Percentiles rank a stretch among this genome's conserved stretches.
phyloP scores from a whole-genome alignment of 768 basidiomycete genomes.

The Amanita phalloides region DNA sequence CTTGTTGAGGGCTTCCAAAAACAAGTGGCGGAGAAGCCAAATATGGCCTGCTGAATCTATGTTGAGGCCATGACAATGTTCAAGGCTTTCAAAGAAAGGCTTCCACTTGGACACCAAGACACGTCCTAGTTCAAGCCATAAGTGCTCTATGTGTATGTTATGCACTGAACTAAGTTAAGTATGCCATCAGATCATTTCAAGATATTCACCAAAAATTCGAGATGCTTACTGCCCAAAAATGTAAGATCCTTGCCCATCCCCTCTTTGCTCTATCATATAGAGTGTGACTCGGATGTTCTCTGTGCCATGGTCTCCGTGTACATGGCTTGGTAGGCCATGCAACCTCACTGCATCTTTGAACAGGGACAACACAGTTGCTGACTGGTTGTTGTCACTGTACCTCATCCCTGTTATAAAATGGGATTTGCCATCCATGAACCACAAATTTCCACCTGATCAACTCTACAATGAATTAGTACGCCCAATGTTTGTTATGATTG shows the following conservation, averaged over 20 bases:
- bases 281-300: slow-evolving; percentile 17
- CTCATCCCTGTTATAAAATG: neutral
- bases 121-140: slow-evolving; percentile 26
- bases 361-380: slow-evolving; percentile 14
- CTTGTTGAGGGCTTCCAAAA: slow-evolving; percentile 16
- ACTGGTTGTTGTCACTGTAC: slow-evolving; percentile 14
- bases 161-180: slow-evolving; percentile 8
- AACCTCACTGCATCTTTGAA: neutral
- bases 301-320: slow-evolving; percentile 15
- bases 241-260: slow-evolving; percentile 9
- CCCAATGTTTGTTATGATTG: no score
- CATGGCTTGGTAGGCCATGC: slow-evolving; percentile 10
- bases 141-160: slow-evolving; percentile 20
- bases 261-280: slow-evolving; percentile 16
- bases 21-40: slow-evolving; percentile 25
- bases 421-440: slow-evolving; percentile 19
- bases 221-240: no score
- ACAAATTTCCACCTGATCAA: neutral
- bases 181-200: no score
- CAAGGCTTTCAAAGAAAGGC: slow-evolving; percentile 18
- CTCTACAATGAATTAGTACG: neutral
- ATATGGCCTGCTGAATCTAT: slow-evolving; percentile 15
- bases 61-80: slow-evolving; percentile 16
- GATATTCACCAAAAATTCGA: no score
- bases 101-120: slow-evolving; percentile 23